Conservation (phyloP, 169 alveolate genomes). For the Neospora caninum region DNA sequence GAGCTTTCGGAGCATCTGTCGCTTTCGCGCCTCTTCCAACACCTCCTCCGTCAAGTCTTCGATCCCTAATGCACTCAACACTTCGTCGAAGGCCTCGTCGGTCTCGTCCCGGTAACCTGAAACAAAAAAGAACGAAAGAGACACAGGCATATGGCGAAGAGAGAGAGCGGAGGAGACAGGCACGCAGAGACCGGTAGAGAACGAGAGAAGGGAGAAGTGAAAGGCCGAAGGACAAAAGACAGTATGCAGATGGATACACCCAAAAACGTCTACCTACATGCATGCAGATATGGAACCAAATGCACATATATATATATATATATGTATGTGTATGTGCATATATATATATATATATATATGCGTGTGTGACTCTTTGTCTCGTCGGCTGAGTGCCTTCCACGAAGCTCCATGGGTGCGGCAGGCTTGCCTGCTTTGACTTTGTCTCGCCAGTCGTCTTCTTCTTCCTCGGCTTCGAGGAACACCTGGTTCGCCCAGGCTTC, state of each 20-base stretch:
- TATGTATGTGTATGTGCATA: not conserved
- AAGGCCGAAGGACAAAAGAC: no score
- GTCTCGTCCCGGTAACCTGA: conserved; percentile 40
- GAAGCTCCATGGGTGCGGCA: no score
- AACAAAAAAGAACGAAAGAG: not conserved
- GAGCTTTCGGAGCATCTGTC: conserved; percentile 16
- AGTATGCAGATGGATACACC: no score
- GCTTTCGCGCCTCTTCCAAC: conserved; percentile 7
- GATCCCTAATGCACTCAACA: not conserved
- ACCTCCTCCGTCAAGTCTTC: conserved; percentile 25
- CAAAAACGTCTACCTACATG: no score
- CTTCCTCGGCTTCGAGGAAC: conserved; percentile 9
- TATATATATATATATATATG: not conserved
- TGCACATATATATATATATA: no score
- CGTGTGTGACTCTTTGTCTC: not conserved
- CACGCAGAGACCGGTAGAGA: no score
- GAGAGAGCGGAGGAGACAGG: no score
- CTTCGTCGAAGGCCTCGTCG: conserved; percentile 32
- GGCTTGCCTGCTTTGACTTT: conserved; percentile 37
- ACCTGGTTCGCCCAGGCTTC: conserved; percentile 6
- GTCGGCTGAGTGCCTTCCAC: not conserved
- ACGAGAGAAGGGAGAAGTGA: no score
- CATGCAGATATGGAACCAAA: no score
- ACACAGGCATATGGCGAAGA: not conserved
- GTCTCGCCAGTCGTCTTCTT: conserved; percentile 12